phyloP scores from a whole-genome alignment of 345 rosid species.

The Dimocarpus longan region DNA sequence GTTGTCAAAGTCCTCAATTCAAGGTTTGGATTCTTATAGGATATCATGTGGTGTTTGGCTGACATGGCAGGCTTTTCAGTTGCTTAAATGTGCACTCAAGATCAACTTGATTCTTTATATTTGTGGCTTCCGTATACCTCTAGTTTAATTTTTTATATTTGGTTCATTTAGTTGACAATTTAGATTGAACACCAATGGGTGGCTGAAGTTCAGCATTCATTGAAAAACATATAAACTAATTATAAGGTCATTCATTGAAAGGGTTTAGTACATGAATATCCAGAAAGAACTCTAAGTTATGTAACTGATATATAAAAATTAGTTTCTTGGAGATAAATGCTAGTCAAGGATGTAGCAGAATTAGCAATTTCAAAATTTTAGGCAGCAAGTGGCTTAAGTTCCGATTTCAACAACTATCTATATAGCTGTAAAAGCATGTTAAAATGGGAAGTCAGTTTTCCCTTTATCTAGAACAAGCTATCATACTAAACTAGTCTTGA shows the following conservation, averaged over 20 bases:
- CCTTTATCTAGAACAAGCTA: conserved; percentile 3
- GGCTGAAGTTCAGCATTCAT: neutral
- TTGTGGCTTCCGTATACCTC: neutral
- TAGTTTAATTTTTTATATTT: neutral
- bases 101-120: neutral
- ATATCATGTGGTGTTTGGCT: neutral
- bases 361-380: neutral
- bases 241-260: too few species aligned
- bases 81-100: neutral
- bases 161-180: neutral
- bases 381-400: neutral
- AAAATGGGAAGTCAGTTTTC: neutral
- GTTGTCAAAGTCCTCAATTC: neutral
- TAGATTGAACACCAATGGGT: neutral
- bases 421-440: neutral
- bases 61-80: neutral
- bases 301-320: too few species aligned
- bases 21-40: neutral
- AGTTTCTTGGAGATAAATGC: neutral
- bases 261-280: too few species aligned
- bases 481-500: neutral
- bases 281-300: too few species aligned
- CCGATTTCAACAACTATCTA: neutral
- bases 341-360: neutral
- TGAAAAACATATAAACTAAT: too few species aligned